Conservation (phyloP, 495 filamentous ascomycete species). For the Talaromyces thailandensis region DNA sequence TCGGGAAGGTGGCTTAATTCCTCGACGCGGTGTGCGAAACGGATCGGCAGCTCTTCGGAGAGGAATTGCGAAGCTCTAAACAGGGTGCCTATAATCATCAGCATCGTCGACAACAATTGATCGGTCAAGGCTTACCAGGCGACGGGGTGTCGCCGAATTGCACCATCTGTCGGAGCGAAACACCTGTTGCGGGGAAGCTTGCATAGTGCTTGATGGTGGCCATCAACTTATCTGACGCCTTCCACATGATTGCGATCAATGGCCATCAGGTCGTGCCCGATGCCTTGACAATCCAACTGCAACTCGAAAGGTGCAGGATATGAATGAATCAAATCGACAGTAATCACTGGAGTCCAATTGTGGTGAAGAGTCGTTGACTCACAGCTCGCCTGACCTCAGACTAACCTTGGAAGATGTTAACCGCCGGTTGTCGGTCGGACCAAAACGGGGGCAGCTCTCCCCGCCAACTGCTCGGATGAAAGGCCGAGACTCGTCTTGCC, state of each 20-base stretch:
- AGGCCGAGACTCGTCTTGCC: neutral
- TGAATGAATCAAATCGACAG: neutral
- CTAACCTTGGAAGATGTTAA: neutral
- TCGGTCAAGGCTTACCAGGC: constrained; percentile 48
- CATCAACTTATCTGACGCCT: constrained; percentile 81
- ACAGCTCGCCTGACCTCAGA: neutral
- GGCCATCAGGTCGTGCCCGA: constrained; percentile 21
- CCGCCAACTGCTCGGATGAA: neutral
- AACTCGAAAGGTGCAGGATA: neutral
- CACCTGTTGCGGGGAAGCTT: constrained; percentile 92
- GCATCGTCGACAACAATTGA: neutral
- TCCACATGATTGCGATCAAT: constrained; percentile 62
- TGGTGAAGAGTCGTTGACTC: neutral
- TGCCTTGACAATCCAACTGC: neutral
- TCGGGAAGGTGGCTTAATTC: constrained; percentile 90
- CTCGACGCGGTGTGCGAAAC: constrained; percentile 89
- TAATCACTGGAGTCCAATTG: neutral
- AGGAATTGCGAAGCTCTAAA: constrained; percentile 98
- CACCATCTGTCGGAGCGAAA: constrained; percentile 96
- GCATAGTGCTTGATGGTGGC: constrained; percentile 98
- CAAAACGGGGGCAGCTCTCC: neutral
- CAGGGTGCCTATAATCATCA: constrained; percentile 58
- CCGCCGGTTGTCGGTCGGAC: constrained; percentile 2
- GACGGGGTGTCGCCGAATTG: constrained; percentile 93
- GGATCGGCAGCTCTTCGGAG: constrained; percentile 94